Evolutionary conservation across 768 basidiomycete genomes (phyloP), one percentile per base, ranked within the genome.

Genomic region (Flagelloscypha sp.): DNA sequence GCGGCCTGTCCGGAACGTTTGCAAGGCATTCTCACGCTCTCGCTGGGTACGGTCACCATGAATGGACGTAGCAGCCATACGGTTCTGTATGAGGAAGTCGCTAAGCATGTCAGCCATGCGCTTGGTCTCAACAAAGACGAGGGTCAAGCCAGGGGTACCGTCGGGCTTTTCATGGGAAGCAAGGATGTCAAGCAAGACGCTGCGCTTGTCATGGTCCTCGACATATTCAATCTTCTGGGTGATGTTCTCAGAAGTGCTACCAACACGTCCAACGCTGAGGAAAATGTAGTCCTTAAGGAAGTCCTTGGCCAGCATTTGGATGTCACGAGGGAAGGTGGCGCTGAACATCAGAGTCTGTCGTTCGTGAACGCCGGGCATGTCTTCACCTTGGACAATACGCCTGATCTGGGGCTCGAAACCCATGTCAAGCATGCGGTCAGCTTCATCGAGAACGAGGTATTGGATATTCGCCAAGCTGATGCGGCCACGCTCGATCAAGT

Each of bases 401-500:
- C 95, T 77, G 53, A 99, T 99, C 65, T 98, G 95, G 37, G 95
- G 95, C 62, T 99, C 95, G 72, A 99, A 99, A 82, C 95, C 95
- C 95, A 99, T 99, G 69, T 99, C 95, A 54, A 99, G 76, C 95
- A 99, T 99, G 53, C 95, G 86, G 70, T 99, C 95, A 42, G 95
- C 95, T 66, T 99, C 95, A 52, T 99, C 95, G 36, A 99, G 82
- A 18, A 99, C 95, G 39, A 99, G 83, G 61, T 95, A 98, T 51
- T 88, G 84, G 67, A 99, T 82, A 63, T 97, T 97, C 47, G 88
- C 78, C 43, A 99, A 74, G 54, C 85, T 89, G 70, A 99, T 97
- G 41, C 87, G 78, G 9, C 95, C 95, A 49, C 95, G 85, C 65
- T 99, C 95, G 48, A 99, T 94, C 43, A 99, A 72, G 63, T 99